Evolutionary conservation across 2,329 filamentous ascomycete genomes (phyloP).

Genomic region (Penicillium digitatum): DNA sequence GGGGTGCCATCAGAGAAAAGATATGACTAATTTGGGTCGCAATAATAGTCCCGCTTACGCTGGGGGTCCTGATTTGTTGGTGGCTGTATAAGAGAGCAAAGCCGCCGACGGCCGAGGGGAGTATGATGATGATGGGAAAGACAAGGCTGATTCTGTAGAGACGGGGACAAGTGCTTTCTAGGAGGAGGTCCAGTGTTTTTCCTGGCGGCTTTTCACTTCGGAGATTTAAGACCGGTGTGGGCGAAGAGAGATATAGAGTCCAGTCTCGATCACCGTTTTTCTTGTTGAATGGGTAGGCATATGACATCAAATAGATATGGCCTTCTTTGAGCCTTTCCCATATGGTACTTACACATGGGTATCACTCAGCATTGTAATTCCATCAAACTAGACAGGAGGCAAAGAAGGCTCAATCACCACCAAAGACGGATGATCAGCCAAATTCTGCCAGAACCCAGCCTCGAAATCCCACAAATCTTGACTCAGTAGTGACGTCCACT

Average conservation of each 20-base stretch:
- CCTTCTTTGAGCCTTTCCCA: background rate
- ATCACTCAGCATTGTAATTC: background rate
- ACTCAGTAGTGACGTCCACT: conserved; percentile 23
- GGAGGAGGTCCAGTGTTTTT: background rate
- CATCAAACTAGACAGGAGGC: conserved; percentile 12
- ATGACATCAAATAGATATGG: background rate
- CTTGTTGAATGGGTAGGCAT: background rate
- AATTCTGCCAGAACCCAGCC: conserved; percentile 26
- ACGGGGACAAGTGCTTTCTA: background rate
- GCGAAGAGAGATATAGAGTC: background rate
- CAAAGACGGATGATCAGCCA: conserved; percentile 28
- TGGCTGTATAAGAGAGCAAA: no score
- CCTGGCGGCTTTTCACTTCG: background rate
- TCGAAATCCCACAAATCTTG: conserved; percentile 29
- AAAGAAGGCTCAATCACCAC: conserved; percentile 21
- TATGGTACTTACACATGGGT: background rate
- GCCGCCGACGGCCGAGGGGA: no score
- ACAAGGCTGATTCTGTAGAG: background rate
- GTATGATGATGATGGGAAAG: background rate
- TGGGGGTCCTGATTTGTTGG: no score
- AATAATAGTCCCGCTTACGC: no score
- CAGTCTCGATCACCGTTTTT: background rate
- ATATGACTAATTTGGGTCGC: no score
- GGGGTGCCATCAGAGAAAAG: no score
- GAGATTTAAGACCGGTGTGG: background rate